phyloP scores from a whole-genome alignment of 805 yeast genomes.

The Starmerella floris region DNA sequence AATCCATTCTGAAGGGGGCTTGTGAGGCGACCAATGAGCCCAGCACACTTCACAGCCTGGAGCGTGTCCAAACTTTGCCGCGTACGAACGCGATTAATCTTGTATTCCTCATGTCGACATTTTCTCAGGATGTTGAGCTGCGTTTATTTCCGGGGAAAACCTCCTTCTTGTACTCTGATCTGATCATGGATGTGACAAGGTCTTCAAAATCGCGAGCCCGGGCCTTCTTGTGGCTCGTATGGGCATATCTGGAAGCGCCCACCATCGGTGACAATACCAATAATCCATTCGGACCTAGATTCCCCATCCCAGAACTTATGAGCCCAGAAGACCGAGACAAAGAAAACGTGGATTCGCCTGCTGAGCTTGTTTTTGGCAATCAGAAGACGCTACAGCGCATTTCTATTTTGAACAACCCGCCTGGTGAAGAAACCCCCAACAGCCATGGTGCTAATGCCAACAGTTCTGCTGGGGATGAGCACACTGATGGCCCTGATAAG shows the following conservation, averaged over 20 bases:
- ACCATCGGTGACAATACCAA: slow-evolving; percentile 35
- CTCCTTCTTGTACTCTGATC: slow-evolving; percentile 31
- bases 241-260: slow-evolving; percentile 65
- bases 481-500: neutral
- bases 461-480: neutral
- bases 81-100: slow-evolving; percentile 63
- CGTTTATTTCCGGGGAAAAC: slow-evolving; percentile 23
- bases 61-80: slow-evolving; percentile 21
- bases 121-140: slow-evolving; percentile 40
- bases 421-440: neutral
- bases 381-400: slow-evolving; percentile 30
- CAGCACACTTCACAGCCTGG: slow-evolving; percentile 10
- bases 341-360: slow-evolving; percentile 35
- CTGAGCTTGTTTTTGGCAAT: slow-evolving; percentile 35
- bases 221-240: slow-evolving; percentile 71
- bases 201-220: slow-evolving; percentile 55
- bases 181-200: slow-evolving; percentile 49
- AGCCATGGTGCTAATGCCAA: neutral
- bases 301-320: slow-evolving; percentile 33
- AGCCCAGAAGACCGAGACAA: slow-evolving; percentile 21
- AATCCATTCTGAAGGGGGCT: slow-evolving; percentile 77
- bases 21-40: slow-evolving; percentile 46
- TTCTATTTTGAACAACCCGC: slow-evolving; percentile 23
- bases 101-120: slow-evolving; percentile 59
- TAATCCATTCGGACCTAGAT: slow-evolving; percentile 46